Percentiles rank a stretch among this genome's conserved stretches.
Conservation (phyloP, 139 green algal species). For the Tetradesmus obliquus region DNA sequence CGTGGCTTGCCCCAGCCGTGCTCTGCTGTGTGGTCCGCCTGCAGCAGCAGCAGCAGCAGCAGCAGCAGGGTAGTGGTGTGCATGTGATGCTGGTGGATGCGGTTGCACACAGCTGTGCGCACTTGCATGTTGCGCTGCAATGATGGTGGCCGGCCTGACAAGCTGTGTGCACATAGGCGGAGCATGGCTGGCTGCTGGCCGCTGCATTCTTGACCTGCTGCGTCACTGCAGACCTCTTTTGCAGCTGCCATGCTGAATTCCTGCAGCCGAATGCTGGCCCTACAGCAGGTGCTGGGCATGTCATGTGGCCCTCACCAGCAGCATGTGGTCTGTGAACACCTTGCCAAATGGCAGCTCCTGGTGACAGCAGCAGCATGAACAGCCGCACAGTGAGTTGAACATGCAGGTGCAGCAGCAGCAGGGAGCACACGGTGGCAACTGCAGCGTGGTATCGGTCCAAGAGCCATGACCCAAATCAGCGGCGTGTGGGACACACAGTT, state of each 20-base stretch:
- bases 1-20: constrained; percentile 74
- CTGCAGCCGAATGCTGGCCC: background rate
- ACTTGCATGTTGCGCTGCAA: background rate
- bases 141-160: background rate
- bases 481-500: no score
- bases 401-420: background rate
- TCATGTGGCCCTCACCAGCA: background rate
- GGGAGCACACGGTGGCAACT: background rate
- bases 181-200: background rate
- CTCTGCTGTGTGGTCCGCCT: constrained; percentile 56
- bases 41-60: constrained; percentile 42
- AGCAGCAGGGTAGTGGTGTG: background rate
- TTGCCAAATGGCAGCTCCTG: constrained; percentile 71
- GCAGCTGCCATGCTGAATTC: background rate
- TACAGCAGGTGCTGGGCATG: background rate
- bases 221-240: background rate
- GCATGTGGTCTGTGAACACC: constrained; percentile 85
- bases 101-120: background rate
- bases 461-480: no score
- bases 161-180: background rate
- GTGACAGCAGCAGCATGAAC: background rate
- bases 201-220: no score
- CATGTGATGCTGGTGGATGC: background rate
- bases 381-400: no score
- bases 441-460: no score